Evolutionary conservation across 1,284 basidiomycete species (phyloP), one percentile per base, ranked within the genome.

Genomic region (Rhodotorula sp.): DNA sequence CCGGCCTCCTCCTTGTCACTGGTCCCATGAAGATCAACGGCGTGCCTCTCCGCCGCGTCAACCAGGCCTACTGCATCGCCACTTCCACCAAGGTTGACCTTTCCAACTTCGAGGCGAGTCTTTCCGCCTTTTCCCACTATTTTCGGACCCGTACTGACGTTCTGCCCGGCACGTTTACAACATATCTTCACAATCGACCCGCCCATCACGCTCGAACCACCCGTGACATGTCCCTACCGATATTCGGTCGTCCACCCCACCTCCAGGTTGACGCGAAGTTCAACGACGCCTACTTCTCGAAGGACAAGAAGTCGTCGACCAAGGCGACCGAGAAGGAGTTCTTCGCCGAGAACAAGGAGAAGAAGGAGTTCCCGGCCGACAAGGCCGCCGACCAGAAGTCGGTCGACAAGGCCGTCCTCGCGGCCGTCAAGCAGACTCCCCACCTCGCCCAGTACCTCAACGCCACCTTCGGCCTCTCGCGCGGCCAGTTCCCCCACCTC

Each of bases 1-100:
- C 90, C 76, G 84, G 99, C 78, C 84, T 99, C 78, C 59, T 74
- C 61, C 86, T 99, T 82, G 93, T 99, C 79, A 95, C 94, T 62
- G 96, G 96, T 71, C 96, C 96, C 67, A 98, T 88, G 88, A 97
- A 95, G 88, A 81, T 99, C 82, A 99, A 99, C 84, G 96, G 96
- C 82, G 96, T 99, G 56, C 96, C 96, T 78, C 86, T 99, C 81
- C 88, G 95, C 81, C 88, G 96, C 82, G 94, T 99, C 75, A 96
- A 95, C 86, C 95, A 98, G 86, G 94, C 96, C 68, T 99, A 99
- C 83, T 94, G 96, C 74, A 98, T 99, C 80, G 93, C 95, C 74
- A 99, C 96, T 73, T 94, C 94, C 73, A 98, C 96, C 80, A 94
- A 91, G 84, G 83, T 99, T 78, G 91, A 97, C 78, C 83, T 99